Evolutionary conservation across 352 stramenopile species (phyloP).

Genomic region (Plasmopara viticola): DNA sequence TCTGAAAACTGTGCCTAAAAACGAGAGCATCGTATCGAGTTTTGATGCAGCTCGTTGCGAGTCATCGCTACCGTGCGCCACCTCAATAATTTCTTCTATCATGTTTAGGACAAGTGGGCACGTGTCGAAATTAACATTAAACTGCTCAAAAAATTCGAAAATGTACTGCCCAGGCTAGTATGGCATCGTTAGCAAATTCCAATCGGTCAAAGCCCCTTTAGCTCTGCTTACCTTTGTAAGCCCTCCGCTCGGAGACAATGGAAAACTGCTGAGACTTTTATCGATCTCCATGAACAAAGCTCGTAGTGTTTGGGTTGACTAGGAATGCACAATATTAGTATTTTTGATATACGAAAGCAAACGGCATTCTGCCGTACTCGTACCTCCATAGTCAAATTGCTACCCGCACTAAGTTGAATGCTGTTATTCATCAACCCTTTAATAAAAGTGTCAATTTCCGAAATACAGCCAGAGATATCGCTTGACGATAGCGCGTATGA

Average conservation of each 20-base stretch:
- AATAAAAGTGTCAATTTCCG: slow-evolving; percentile 89
- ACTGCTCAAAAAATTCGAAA: slow-evolving; percentile 88
- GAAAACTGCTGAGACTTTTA: slow-evolving; percentile 73
- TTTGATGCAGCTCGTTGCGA: slow-evolving; percentile 61
- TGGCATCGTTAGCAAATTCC: slow-evolving; percentile 1
- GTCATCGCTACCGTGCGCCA: slow-evolving; percentile 66
- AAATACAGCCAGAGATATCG: slow-evolving; percentile 91
- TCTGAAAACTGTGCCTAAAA: slow-evolving; percentile 81
- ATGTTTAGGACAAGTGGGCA: slow-evolving; percentile 81
- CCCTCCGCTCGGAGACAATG: slow-evolving; percentile 56
- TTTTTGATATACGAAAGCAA: neutral
- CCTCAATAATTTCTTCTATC: slow-evolving; percentile 86
- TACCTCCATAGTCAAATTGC: slow-evolving; percentile 62
- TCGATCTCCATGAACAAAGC: slow-evolving; percentile 82
- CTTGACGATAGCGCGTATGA: slow-evolving; percentile 94
- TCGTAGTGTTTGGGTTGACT: slow-evolving; percentile 78
- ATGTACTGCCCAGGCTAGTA: slow-evolving; percentile 78
- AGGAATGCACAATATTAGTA: neutral
- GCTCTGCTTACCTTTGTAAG: slow-evolving; percentile 63
- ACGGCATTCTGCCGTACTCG: neutral
- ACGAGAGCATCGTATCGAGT: slow-evolving; percentile 74
- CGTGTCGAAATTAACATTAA: slow-evolving; percentile 87
- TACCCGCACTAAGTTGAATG: slow-evolving; percentile 41
- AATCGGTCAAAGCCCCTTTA: neutral
- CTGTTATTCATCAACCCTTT: slow-evolving; percentile 52